Evolutionary conservation across 2,329 filamentous ascomycete species (phyloP).

Genomic region (Talaromyces rugulosus): DNA sequence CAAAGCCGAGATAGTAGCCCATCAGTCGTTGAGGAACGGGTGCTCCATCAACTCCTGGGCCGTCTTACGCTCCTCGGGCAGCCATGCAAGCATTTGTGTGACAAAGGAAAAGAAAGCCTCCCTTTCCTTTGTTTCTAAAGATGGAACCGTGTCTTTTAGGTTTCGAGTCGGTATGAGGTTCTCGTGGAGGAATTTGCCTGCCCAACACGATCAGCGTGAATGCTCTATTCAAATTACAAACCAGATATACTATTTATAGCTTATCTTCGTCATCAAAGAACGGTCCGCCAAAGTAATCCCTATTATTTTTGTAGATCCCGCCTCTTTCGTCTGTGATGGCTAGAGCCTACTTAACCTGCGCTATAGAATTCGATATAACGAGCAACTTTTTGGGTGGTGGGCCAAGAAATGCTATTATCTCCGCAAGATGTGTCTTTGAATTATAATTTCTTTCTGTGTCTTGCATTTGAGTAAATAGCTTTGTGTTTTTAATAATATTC

Average conservation of each 20-base stretch:
- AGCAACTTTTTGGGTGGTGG: slow-evolving; percentile 12
- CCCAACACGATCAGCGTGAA: background rate
- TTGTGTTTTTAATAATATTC: slow-evolving; percentile 17
- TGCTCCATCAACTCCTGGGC: slow-evolving; percentile 29
- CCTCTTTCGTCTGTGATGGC: slow-evolving; percentile 15
- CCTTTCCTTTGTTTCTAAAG: slow-evolving; percentile 27
- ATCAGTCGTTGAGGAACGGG: slow-evolving; percentile 20
- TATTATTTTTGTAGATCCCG: slow-evolving; percentile 9
- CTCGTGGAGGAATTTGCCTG: slow-evolving; percentile 16
- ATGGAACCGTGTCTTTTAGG: slow-evolving; percentile 17
- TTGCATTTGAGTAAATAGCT: slow-evolving; percentile 18
- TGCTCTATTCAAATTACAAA: background rate
- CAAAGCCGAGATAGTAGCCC: background rate
- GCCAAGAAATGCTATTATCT: slow-evolving; percentile 17
- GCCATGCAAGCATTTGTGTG: slow-evolving; percentile 29
- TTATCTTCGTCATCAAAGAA: slow-evolving; percentile 7
- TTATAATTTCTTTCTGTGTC: slow-evolving; percentile 12
- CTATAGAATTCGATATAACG: slow-evolving; percentile 29
- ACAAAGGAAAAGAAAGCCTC: slow-evolving; percentile 27
- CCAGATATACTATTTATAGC: background rate
- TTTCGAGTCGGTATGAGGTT: slow-evolving; percentile 16
- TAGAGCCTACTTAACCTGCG: slow-evolving; percentile 36
- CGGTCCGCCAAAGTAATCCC: slow-evolving; percentile 14
- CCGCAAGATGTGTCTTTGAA: slow-evolving; percentile 16
- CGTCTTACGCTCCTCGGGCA: slow-evolving; percentile 29